These are phyloP conservation scores for Yarrowia bubula DNA, from an alignment of 805 yeast genomes.

Conservation along the genomic window DNA sequence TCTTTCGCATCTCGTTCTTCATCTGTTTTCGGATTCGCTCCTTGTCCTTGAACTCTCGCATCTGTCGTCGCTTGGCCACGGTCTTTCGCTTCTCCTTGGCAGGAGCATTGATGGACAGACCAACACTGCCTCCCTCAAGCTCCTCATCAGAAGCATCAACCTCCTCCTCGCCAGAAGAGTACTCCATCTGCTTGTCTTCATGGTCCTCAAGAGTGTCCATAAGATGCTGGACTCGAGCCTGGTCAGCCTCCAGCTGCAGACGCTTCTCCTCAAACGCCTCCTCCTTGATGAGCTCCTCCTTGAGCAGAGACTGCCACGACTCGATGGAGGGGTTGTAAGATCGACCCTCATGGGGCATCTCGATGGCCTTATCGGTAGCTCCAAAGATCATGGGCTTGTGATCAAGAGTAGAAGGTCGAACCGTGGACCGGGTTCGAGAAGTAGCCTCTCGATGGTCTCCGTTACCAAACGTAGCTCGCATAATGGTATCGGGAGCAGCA, in stretches of 20 bases:
- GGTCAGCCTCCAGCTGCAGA: constrained; percentile 59
- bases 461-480: constrained; percentile 2
- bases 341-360: constrained; percentile 76
- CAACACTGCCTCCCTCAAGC: constrained; percentile 39
- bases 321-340: constrained; percentile 88
- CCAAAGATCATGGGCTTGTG: constrained; percentile 57
- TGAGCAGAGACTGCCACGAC: constrained; percentile 74
- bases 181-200: constrained; percentile 32
- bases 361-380: constrained; percentile 41
- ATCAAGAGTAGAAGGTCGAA: constrained; percentile 47
- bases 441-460: constrained; percentile 9
- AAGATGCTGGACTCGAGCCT: constrained; percentile 60
- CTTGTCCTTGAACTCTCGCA: constrained; percentile 60
- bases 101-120: constrained; percentile 68
- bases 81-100: constrained; percentile 71
- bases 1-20: constrained; percentile 51
- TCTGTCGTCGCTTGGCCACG: constrained; percentile 68
- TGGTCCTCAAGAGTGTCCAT: constrained; percentile 51
- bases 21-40: constrained; percentile 31
- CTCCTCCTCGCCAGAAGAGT: constrained; percentile 35
- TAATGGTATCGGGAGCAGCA: not conserved
- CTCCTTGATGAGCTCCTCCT: constrained; percentile 64
- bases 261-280: constrained; percentile 65
- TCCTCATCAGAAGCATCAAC: constrained; percentile 41
- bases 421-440: constrained; percentile 29